These are phyloP conservation scores for Teratosphaeria destructans DNA, from an alignment of 2,329 filamentous ascomycete genomes.

Conservation along the genomic window DNA sequence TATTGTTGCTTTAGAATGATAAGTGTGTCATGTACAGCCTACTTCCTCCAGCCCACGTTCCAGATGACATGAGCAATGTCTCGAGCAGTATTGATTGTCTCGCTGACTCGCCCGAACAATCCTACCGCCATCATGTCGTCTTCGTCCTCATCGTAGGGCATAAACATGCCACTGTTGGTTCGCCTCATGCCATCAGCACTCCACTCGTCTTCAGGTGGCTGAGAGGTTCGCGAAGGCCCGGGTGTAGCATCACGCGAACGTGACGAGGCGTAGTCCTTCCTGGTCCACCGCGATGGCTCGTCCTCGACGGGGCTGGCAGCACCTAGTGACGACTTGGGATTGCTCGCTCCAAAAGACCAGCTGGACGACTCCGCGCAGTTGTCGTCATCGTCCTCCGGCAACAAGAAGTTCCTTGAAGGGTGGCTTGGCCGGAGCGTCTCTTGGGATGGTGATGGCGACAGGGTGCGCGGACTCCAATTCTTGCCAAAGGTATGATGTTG, in stretches of 20 bases:
- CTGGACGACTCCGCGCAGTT: conserved; percentile 6
- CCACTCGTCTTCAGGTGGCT: background rate
- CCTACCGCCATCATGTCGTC: conserved; percentile 44
- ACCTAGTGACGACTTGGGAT: conserved; percentile 23
- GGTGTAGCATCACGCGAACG: conserved; percentile 9
- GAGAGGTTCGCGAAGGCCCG: conserved; percentile 1
- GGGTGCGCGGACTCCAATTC: conserved; percentile 20
- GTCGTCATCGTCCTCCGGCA: conserved; percentile 29
- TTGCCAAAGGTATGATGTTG: conserved; percentile 35
- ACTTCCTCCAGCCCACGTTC: conserved; percentile 53
- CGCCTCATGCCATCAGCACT: conserved; percentile 44
- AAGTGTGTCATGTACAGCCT: conserved; percentile 11
- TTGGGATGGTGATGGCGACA: conserved; percentile 68
- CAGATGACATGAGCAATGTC: conserved; percentile 58
- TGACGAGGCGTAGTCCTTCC: conserved; percentile 17
- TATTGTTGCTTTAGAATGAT: background rate
- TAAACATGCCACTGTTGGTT: conserved; percentile 81
- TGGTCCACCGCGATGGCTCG: conserved; percentile 20
- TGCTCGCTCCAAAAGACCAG: conserved; percentile 26
- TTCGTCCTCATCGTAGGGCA: conserved; percentile 69
- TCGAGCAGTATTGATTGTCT: conserved; percentile 59
- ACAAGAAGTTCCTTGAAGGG: conserved; percentile 54
- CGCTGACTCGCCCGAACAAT: conserved; percentile 67
- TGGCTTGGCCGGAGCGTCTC: conserved; percentile 68
- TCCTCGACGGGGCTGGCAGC: conserved; percentile 35